phyloP scores from a whole-genome alignment of 495 filamentous ascomycete genomes.

The Penicillium pancosmium region DNA sequence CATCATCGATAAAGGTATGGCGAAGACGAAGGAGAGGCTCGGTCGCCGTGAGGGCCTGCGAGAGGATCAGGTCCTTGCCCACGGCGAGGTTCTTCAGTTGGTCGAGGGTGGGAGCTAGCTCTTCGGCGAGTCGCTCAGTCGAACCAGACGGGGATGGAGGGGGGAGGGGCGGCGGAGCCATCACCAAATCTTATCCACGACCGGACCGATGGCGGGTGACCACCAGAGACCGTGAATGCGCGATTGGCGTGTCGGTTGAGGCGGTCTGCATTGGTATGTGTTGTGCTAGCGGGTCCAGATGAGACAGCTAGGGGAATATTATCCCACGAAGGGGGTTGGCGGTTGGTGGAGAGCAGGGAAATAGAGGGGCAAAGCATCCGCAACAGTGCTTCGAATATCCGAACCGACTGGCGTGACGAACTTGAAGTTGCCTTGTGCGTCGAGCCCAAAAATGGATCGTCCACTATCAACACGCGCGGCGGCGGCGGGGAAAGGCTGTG shows the following conservation, averaged over 20 bases:
- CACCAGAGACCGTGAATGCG: conserved; percentile 46
- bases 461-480: conserved; percentile 9
- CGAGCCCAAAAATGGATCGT: conserved; percentile 18
- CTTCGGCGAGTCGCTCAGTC: conserved; percentile 59
- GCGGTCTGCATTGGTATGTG: conserved; percentile 49
- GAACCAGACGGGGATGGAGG: conserved; percentile 65
- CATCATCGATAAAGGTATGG: conserved; percentile 58
- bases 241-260: conserved; percentile 36
- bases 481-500: conserved; percentile 16
- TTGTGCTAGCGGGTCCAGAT: conserved; percentile 24
- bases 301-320: conserved; percentile 16
- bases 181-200: conserved; percentile 44
- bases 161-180: conserved; percentile 48
- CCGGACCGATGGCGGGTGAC: conserved; percentile 40
- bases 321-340: conserved; percentile 2
- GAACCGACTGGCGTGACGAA: conserved; percentile 7
- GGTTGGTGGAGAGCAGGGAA: too few species aligned
- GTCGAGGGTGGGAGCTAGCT: conserved; percentile 62
- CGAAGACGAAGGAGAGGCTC: conserved; percentile 51
- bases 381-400: background rate
- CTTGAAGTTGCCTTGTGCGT: conserved; percentile 8
- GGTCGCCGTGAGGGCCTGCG: conserved; percentile 38
- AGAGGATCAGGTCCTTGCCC: conserved; percentile 24
- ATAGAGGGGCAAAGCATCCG: conserved; percentile 1
- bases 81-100: conserved; percentile 43